These are phyloP conservation scores for Acarospora socialis DNA, from an alignment of 2,329 filamentous ascomycete species.

Conservation along the genomic window DNA sequence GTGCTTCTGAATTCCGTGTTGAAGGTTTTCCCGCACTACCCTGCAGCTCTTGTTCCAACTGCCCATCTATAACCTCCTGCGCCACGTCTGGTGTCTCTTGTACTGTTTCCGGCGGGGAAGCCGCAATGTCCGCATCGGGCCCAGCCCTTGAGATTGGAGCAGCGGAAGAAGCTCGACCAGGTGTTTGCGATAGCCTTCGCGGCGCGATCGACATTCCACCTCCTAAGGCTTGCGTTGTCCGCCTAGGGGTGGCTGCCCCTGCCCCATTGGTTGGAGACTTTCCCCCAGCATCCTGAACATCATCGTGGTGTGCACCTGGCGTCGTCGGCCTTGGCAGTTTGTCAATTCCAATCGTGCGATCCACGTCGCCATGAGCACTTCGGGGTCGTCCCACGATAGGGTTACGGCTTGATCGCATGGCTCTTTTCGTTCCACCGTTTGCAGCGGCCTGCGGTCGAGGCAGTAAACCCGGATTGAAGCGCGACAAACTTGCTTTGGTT, in stretches of 20 bases:
- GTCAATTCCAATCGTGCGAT: background rate
- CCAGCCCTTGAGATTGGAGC: background rate
- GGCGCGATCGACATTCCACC: background rate
- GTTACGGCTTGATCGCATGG: constrained; percentile 14
- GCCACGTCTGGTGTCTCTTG: background rate
- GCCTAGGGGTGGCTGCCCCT: background rate
- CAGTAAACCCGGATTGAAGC: constrained; percentile 45
- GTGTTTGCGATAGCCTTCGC: background rate
- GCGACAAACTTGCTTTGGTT: constrained; percentile 48
- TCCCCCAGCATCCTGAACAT: background rate
- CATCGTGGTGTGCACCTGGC: background rate
- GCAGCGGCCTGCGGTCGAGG: constrained; percentile 30
- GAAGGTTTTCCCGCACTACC: constrained; percentile 10
- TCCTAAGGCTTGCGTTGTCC: background rate
- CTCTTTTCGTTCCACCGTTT: constrained; percentile 19
- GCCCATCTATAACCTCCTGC: background rate
- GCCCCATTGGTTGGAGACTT: background rate
- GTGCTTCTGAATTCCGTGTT: background rate
- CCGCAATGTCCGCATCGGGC: background rate
- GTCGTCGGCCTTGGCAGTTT: background rate
- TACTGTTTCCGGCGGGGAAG: constrained; percentile 3
- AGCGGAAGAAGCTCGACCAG: background rate
- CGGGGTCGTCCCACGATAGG: background rate
- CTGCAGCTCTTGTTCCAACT: constrained; percentile 5
- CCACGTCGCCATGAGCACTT: background rate